Evolutionary conservation across 2,329 filamentous ascomycete genomes (phyloP).

Genomic region (Verticillium nubilum): DNA sequence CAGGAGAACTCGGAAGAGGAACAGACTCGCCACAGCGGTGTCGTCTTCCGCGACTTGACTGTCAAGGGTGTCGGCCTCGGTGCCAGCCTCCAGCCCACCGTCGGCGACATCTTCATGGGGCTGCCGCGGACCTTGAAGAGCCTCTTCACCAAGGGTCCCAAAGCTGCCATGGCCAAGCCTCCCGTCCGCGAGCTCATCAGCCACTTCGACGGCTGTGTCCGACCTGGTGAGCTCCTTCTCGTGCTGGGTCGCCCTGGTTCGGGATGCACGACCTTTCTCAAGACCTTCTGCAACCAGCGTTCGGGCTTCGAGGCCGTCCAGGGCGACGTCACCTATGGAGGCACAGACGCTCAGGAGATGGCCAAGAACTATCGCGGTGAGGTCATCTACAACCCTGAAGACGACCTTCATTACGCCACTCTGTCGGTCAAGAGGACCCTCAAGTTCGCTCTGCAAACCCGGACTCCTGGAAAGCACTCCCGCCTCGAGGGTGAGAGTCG

Average conservation of each 20-base stretch:
- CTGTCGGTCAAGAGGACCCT: conserved; percentile 64
- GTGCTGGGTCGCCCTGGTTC: conserved; percentile 52
- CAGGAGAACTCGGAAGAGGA: conserved; percentile 64
- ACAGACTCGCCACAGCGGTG: conserved; percentile 62
- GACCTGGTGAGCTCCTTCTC: conserved; percentile 50
- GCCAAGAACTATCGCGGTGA: conserved; percentile 52
- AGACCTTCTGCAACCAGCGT: conserved; percentile 65
- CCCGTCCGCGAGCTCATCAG: conserved; percentile 32
- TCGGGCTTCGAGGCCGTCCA: conserved; percentile 57
- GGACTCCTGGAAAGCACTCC: conserved; percentile 45
- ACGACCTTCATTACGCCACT: conserved; percentile 63
- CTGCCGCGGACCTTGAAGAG: conserved; percentile 18
- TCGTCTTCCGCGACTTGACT: conserved; percentile 64
- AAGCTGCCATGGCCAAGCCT: conserved; percentile 28
- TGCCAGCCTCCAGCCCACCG: conserved; percentile 44
- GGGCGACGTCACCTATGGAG: conserved; percentile 61
- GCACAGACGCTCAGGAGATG: conserved; percentile 37
- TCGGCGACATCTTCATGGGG: conserved; percentile 28
- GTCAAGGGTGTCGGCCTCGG: conserved; percentile 66
- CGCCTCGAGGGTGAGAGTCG: conserved; percentile 54
- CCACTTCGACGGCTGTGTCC: conserved; percentile 51
- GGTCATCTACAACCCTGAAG: conserved; percentile 64
- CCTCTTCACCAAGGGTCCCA: conserved; percentile 20
- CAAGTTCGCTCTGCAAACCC: conserved; percentile 59
- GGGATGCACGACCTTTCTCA: conserved; percentile 52